These are phyloP conservation scores for Penicillium chermesinum DNA, from an alignment of 495 filamentous ascomycete genomes.

Conservation along the genomic window DNA sequence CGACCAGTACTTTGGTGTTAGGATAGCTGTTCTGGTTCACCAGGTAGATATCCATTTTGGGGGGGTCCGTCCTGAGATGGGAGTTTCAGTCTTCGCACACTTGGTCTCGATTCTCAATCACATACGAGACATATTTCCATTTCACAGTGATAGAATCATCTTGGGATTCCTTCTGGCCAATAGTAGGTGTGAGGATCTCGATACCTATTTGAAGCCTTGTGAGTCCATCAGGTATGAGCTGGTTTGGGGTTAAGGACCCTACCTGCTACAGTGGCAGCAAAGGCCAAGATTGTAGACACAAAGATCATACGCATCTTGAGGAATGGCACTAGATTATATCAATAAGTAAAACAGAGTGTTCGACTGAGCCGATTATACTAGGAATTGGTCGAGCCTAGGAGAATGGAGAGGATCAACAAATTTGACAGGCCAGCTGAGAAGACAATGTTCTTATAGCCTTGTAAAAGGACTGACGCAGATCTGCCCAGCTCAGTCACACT, in stretches of 20 bases:
- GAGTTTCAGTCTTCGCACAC: not conserved
- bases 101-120: not conserved
- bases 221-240: not conserved
- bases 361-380: not conserved
- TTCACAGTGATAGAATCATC: constrained; percentile 24
- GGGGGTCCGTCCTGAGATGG: constrained; percentile 28
- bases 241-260: too few relatives aligned
- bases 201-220: constrained; percentile 15
- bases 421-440: not conserved
- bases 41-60: constrained; percentile 29
- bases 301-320: constrained; percentile 17
- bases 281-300: constrained; percentile 13
- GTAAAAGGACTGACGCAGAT: not conserved
- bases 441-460: constrained; percentile 13
- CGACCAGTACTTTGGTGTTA: constrained; percentile 32
- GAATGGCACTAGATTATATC: not conserved
- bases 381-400: not conserved
- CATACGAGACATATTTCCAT: constrained; percentile 28
- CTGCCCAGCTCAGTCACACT: constrained; percentile 5
- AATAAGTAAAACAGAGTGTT: not conserved
- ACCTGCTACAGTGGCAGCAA: constrained; percentile 21
- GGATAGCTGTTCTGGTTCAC: constrained; percentile 35
- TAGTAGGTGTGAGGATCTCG: constrained; percentile 20
- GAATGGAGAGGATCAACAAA: constrained; percentile 4
- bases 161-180: constrained; percentile 20